These are phyloP conservation scores for Daldinia decipiens DNA, from an alignment of 495 filamentous ascomycete species.

Conservation along the genomic window DNA sequence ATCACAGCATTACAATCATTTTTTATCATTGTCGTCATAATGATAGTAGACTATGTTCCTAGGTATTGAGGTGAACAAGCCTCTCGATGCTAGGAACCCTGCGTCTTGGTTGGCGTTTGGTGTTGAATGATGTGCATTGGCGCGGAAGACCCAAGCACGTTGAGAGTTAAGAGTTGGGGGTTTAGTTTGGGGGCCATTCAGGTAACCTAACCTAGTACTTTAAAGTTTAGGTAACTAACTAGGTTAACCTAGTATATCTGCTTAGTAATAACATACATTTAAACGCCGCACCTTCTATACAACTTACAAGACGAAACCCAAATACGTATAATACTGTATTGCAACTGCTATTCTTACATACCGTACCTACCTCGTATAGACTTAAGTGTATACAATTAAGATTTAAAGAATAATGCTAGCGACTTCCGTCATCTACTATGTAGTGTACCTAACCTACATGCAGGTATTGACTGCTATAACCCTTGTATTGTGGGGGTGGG, in stretches of 20 bases:
- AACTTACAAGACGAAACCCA: not conserved
- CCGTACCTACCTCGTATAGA: not conserved
- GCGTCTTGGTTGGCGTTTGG: not conserved
- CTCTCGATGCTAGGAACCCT: not conserved
- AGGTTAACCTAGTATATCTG: not conserved
- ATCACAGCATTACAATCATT: constrained; percentile 12
- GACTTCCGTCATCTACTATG: not conserved
- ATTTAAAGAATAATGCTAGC: not conserved
- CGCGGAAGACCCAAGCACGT: constrained; percentile 9
- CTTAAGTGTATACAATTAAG: not conserved
- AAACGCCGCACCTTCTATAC: not conserved
- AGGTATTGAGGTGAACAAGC: not conserved
- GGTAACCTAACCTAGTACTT: too few species aligned
- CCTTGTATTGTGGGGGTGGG: not conserved
- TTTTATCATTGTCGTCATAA: constrained; percentile 14
- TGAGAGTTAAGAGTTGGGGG: not conserved
- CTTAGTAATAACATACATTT: constrained; percentile 7
- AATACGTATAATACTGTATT: not conserved
- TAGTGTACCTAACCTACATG: too few species aligned
- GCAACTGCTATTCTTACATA: not conserved
- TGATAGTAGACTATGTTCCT: not conserved
- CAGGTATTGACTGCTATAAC: too few species aligned
- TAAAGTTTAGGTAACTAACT: too few species aligned
- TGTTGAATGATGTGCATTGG: constrained; percentile 28
- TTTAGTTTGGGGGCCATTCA: constrained; percentile 17